A percentile compares a stretch with the other conserved stretches of the same genome.
These are phyloP conservation scores for Tothia fuscella DNA, from an alignment of 2,329 filamentous ascomycete genomes.

Conservation along the genomic window DNA sequence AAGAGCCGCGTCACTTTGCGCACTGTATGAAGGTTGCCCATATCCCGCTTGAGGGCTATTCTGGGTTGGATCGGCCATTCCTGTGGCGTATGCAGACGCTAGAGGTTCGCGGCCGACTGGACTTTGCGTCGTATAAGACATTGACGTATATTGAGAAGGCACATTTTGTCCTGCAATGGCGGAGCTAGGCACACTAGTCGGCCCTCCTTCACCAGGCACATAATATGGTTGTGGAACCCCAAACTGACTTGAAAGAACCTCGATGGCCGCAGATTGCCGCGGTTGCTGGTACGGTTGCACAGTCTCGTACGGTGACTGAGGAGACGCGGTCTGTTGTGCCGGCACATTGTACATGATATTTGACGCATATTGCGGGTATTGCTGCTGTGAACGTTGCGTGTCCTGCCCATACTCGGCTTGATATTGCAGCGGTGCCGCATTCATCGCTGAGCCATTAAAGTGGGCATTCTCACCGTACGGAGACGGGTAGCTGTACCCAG, in stretches of 20 bases:
- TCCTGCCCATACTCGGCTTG: slow-evolving; percentile 51
- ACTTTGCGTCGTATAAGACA: slow-evolving; percentile 48
- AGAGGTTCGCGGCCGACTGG: slow-evolving; percentile 40
- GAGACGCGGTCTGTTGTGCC: slow-evolving; percentile 35
- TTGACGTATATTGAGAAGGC: slow-evolving; percentile 50
- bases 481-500: slow-evolving; percentile 37
- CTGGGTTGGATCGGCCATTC: slow-evolving; percentile 40
- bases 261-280: slow-evolving; percentile 65
- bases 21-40: slow-evolving; percentile 22
- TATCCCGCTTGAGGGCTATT: slow-evolving; percentile 27
- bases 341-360: slow-evolving; percentile 72
- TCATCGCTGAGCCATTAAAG: slow-evolving; percentile 45
- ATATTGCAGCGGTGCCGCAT: slow-evolving; percentile 45
- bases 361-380: slow-evolving; percentile 44
- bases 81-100: slow-evolving; percentile 38
- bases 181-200: slow-evolving; percentile 48
- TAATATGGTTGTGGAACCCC: slow-evolving; percentile 68
- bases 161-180: slow-evolving; percentile 48
- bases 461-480: slow-evolving; percentile 43
- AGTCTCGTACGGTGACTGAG: slow-evolving; percentile 58
- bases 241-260: slow-evolving; percentile 60
- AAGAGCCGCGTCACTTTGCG: slow-evolving; percentile 27
- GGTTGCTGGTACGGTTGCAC: slow-evolving; percentile 58
- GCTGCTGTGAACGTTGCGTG: slow-evolving; percentile 21
- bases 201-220: slow-evolving; percentile 43